These are phyloP conservation scores for Rhododendron henanense DNA, from an alignment of 148 eudicot species.

Conservation along the genomic window DNA sequence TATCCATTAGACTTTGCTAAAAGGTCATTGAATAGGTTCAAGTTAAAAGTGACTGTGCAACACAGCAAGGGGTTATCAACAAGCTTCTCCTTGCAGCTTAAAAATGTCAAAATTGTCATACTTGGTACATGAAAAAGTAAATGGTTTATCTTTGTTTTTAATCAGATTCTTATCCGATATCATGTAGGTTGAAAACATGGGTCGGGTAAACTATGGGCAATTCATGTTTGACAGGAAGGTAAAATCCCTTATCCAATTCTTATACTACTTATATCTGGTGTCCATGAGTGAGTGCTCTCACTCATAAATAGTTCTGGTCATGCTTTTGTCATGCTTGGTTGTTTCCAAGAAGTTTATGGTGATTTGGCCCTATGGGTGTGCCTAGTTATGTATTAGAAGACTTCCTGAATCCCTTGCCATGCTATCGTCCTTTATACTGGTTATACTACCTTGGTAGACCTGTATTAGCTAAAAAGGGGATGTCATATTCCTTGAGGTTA, in stretches of 20 bases:
- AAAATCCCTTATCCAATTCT: not conserved
- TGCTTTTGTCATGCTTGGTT: not conserved
- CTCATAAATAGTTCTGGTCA: not conserved
- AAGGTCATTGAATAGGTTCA: not conserved
- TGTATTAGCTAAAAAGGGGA: not conserved
- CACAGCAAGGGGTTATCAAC: not conserved
- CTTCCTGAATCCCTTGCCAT: not conserved
- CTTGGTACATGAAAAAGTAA: not conserved
- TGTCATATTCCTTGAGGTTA: not conserved
- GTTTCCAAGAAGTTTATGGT: not conserved
- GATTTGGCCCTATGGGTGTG: not conserved
- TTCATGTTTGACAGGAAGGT: constrained; percentile 90
- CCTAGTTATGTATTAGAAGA: not conserved
- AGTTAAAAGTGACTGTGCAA: not conserved
- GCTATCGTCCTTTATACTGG: not conserved
- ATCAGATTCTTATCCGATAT: not conserved
- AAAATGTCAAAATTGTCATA: not conserved
- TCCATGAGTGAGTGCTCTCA: not conserved
- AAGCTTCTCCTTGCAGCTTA: not conserved
- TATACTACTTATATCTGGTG: not conserved
- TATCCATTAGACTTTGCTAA: not conserved
- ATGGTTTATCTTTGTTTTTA: not conserved
- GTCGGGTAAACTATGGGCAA: constrained; percentile 81
- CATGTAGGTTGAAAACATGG: constrained; percentile 93
- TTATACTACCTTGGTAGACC: not conserved